These are phyloP conservation scores for Rhodosporidiobolus sp. DNA, from an alignment of 768 basidiomycete genomes.

Conservation along the genomic window DNA sequence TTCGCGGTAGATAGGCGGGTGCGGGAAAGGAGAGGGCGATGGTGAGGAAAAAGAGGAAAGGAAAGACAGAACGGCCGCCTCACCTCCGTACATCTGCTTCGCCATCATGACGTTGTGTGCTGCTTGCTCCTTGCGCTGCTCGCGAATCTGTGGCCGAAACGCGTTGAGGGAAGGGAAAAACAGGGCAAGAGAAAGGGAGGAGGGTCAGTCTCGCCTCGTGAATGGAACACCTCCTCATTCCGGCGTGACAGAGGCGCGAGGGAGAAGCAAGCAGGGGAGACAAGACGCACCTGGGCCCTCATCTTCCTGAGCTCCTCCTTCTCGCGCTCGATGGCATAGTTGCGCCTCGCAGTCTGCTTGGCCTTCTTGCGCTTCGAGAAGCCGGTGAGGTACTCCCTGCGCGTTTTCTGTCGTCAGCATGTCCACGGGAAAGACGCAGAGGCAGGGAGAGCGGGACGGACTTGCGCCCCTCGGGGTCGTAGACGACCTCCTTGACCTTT, in stretches of 20 bases:
- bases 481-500: constrained; percentile 39
- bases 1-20: too few relatives aligned
- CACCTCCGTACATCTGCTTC: constrained; percentile 32
- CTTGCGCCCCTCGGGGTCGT: constrained; percentile 35
- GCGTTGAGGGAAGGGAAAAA: too few relatives aligned
- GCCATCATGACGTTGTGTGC: constrained; percentile 34
- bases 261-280: neutral
- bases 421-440: neutral
- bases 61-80: neutral
- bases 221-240: too few relatives aligned
- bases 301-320: constrained; percentile 27
- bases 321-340: constrained; percentile 35
- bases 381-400: constrained; percentile 37
- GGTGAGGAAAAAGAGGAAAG: neutral
- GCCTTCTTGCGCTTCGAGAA: constrained; percentile 40
- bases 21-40: too few relatives aligned
- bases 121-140: constrained; percentile 34
- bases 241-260: too few relatives aligned
- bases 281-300: constrained; percentile 6
- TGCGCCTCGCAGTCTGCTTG: constrained; percentile 25
- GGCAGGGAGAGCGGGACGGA: constrained; percentile 1
- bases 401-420: neutral
- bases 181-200: too few relatives aligned
- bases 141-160: constrained; percentile 10
- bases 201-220: too few relatives aligned